Evolutionary conservation across 257 asterid genomes (phyloP).

Genomic region (Solanum lycopersicoides): DNA sequence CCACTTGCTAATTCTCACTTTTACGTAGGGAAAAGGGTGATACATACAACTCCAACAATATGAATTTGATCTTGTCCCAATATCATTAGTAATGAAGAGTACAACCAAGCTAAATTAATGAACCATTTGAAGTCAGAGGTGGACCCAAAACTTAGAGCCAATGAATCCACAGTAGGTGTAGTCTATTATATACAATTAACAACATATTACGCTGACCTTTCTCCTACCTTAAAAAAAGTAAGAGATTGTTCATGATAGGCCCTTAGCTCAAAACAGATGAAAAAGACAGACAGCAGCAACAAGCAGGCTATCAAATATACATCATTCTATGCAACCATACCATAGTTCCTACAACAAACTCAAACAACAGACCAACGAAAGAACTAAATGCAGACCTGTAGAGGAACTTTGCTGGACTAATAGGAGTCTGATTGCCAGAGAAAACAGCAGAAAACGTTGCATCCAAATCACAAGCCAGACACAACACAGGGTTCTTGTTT

Average conservation of each 20-base stretch:
- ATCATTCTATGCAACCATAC: background rate
- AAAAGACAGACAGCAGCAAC: background rate
- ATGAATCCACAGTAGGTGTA: background rate
- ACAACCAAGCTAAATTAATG: background rate
- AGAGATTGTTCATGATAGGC: background rate
- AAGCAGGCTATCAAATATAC: background rate
- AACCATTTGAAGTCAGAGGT: background rate
- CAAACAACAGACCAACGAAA: background rate
- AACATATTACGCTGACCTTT: background rate
- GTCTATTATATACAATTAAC: background rate
- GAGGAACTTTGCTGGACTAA: slow-evolving; percentile 84
- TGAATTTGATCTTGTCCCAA: background rate
- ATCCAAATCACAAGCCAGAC: slow-evolving; percentile 96
- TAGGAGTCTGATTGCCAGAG: slow-evolving; percentile 59
- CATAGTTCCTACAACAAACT: background rate
- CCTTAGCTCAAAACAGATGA: background rate
- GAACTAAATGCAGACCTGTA: slow-evolving; percentile 46
- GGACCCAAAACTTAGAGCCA: background rate
- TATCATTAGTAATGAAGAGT: background rate
- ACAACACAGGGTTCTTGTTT: slow-evolving; percentile 32
- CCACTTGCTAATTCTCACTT: background rate
- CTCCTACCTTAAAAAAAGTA: background rate
- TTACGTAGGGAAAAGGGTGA: background rate
- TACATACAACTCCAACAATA: background rate
- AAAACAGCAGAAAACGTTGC: slow-evolving; percentile 75